Conservation (phyloP, 768 basidiomycete species). For the Leccinum subtestaceum region DNA sequence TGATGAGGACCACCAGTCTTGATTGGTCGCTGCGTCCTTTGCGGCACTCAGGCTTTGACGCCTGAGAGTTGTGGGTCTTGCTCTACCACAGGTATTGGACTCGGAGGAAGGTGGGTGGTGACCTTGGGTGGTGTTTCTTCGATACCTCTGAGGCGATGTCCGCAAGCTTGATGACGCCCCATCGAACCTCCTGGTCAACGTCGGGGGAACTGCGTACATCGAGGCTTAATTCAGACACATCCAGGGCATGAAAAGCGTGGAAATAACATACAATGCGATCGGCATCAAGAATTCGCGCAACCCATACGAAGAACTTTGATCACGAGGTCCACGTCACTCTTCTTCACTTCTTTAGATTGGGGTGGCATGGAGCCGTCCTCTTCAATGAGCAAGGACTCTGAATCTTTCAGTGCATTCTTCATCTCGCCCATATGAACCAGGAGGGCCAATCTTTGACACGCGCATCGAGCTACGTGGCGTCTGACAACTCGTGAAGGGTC, state of each 20-base stretch:
- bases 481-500: constrained; percentile 83
- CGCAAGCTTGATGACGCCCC: constrained; percentile 87
- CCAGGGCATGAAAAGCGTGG: constrained; percentile 2
- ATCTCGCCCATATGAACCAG: constrained; percentile 90
- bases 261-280: constrained; percentile 64
- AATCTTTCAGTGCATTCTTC: constrained; percentile 68
- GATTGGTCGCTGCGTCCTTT: constrained; percentile 36
- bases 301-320: constrained; percentile 84
- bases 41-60: constrained; percentile 43
- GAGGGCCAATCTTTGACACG: constrained; percentile 83
- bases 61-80: constrained; percentile 50
- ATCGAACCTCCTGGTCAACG: constrained; percentile 84
- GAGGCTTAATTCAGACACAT: background rate
- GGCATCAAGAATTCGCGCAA: constrained; percentile 80
- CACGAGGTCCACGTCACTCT: constrained; percentile 79
- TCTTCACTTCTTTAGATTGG: constrained; percentile 71
- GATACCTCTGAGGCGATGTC: constrained; percentile 82
- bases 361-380: constrained; percentile 77
- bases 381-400: constrained; percentile 78
- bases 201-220: constrained; percentile 56
- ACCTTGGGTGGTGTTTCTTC: constrained; percentile 86
- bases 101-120: constrained; percentile 70
- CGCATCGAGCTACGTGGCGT: constrained; percentile 81
- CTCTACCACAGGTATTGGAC: constrained; percentile 62
- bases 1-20: constrained; percentile 36